Base-by-base conservation (phyloP, 2,329 filamentous ascomycete species). In the Colletotrichum zoysiae region DNA sequence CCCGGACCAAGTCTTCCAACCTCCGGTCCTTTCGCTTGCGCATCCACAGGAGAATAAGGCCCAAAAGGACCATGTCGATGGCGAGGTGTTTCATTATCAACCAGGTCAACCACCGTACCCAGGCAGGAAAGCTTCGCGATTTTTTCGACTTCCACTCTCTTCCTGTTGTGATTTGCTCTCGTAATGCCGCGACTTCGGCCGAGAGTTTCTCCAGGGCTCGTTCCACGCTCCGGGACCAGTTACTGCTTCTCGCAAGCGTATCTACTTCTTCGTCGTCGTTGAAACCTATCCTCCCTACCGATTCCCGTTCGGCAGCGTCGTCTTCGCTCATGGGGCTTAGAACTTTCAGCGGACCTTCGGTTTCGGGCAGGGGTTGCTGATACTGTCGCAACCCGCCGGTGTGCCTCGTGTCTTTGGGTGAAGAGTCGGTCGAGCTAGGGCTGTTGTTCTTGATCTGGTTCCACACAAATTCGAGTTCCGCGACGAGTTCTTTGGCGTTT, bases 401-500 rank as follows among this genome's bases (percentile, higher is more conserved):
- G 38, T 66, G 61, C n/a, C 79, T 80, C 66, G 79, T 81, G 35
- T 83, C 83, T 74, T 86, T 85, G n/a, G 87, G 86, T 1, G 87
- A 89, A 14, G 88, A 86, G 51, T 87, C 80, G 50, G 90, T 84
- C 48, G 91, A 90, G 23, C 88, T 89, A 5, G 92, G 90, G 14
- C 90, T 89, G 77, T 95, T 98, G 76, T 92, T 92, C 81, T 96
- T 97, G 77, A 99, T 95, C 81, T 98, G 96, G 76, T 98, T 95
- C 96, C 96, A 99, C 50, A 99, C 95, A 78, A 98, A 99, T 82
- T 99, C 96, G n/a, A 99, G 89, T 81, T 99, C 96, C 12, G 91
- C 88, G 48, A 98, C 95, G 50, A 99, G 87, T 82, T 97, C 95
- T 71, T 92, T 89, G 9, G 94, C 94, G 79, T 97, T 95, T 60